A percentile compares a stretch with the other conserved stretches of the same genome.
phyloP scores from a whole-genome alignment of 2,329 filamentous ascomycete genomes.

The Tolypocladium sp. region DNA sequence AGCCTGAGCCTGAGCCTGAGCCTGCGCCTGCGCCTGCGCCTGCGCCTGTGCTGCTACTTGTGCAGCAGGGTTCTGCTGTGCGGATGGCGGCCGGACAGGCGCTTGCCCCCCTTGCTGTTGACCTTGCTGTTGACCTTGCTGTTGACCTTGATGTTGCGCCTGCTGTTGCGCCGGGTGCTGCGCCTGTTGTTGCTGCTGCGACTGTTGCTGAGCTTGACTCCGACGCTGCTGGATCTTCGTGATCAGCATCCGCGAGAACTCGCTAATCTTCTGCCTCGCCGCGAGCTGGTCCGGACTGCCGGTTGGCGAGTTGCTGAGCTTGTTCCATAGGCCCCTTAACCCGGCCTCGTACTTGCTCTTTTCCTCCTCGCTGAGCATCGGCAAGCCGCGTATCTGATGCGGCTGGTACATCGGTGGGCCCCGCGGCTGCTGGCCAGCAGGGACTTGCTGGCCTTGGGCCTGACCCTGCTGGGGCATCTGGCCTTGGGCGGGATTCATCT shows the following conservation, averaged over 20 bases:
- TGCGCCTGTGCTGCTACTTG: slow-evolving; percentile 10
- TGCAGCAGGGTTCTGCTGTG: slow-evolving; percentile 4
- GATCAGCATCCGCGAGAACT: slow-evolving; percentile 50
- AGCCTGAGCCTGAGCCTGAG: too few relatives aligned
- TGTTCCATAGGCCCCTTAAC: slow-evolving; percentile 42
- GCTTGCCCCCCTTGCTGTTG: background rate
- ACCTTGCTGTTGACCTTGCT: background rate
- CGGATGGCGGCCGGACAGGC: background rate
- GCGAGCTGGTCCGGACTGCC: slow-evolving; percentile 39
- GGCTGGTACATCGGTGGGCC: slow-evolving; percentile 38
- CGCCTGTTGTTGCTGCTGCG: slow-evolving; percentile 9
- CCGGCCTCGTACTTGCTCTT: slow-evolving; percentile 51
- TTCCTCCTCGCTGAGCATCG: slow-evolving; percentile 43
- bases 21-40: slow-evolving; percentile 8
- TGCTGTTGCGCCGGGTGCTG: slow-evolving; percentile 5
- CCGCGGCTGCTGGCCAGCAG: slow-evolving; percentile 14
- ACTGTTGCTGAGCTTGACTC: slow-evolving; percentile 23
- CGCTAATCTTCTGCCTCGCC: slow-evolving; percentile 48
- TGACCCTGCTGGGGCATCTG: slow-evolving; percentile 15
- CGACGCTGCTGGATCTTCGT: slow-evolving; percentile 38
- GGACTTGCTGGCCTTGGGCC: slow-evolving; percentile 13
- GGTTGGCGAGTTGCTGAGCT: slow-evolving; percentile 36
- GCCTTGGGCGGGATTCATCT: slow-evolving; percentile 15
- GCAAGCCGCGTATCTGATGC: slow-evolving; percentile 40
- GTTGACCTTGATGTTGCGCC: slow-evolving; percentile 2